A percentile compares a stretch with the other conserved stretches of the same genome.
phyloP scores from a whole-genome alignment of 2,329 filamentous ascomycete species.

The Colletotrichum scovillei region DNA sequence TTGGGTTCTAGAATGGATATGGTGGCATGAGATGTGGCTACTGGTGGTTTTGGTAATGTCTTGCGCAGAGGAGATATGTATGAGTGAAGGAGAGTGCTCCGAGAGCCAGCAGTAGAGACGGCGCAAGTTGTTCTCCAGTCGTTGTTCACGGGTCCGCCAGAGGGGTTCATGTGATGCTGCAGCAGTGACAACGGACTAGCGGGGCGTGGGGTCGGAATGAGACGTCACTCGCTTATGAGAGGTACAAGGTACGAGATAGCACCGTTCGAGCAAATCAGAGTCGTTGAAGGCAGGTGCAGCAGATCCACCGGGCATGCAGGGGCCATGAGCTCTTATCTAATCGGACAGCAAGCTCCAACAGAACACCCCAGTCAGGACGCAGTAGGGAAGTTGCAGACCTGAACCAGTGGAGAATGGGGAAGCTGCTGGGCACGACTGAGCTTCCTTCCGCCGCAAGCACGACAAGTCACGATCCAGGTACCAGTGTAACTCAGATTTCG shows the following conservation, averaged over 20 bases:
- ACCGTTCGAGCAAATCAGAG: not conserved
- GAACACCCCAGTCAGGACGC: not conserved
- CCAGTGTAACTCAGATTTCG: too few species aligned
- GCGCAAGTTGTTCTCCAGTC: not conserved
- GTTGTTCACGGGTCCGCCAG: slow-evolving; percentile 28
- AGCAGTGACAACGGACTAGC: slow-evolving; percentile 31
- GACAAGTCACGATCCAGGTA: too few species aligned
- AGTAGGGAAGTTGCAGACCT: too few species aligned
- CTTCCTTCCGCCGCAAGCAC: not conserved
- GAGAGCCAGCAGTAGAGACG: not conserved
- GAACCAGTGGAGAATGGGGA: not conserved
- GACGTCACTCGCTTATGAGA: slow-evolving; percentile 30
- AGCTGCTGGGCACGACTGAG: not conserved
- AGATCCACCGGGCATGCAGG: not conserved
- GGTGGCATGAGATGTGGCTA: not conserved
- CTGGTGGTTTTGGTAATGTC: not conserved
- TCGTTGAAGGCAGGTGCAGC: not conserved
- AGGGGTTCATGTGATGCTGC: slow-evolving; percentile 36
- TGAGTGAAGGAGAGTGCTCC: not conserved
- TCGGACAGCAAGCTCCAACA: not conserved
- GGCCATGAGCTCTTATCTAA: slow-evolving; percentile 34
- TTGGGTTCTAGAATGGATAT: not conserved
- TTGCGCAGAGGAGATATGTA: not conserved
- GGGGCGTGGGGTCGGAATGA: slow-evolving; percentile 28
- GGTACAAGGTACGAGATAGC: not conserved